phyloP scores from a whole-genome alignment of 2,329 filamentous ascomycete species.

The Ceratocystis alfenasii region DNA sequence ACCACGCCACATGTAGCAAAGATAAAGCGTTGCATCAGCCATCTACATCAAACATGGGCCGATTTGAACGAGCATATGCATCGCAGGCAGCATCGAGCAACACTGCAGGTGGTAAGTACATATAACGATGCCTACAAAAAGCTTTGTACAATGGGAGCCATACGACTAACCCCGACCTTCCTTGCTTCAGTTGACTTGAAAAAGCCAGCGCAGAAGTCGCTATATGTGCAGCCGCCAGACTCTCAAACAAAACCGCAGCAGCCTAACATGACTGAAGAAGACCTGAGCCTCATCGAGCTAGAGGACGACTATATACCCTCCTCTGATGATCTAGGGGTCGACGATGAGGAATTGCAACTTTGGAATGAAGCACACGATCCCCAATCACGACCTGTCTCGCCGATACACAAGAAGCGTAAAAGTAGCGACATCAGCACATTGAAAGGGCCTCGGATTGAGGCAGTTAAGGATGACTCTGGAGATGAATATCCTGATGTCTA shows the following conservation, averaged over 20 bases:
- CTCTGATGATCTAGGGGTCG: slow-evolving; percentile 30
- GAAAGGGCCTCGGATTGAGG: neutral
- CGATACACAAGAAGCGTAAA: slow-evolving; percentile 41
- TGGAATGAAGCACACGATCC: slow-evolving; percentile 36
- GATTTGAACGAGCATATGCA: slow-evolving; percentile 20
- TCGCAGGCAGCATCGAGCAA: slow-evolving; percentile 17
- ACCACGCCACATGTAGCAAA: neutral
- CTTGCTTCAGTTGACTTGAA: neutral
- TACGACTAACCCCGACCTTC: neutral
- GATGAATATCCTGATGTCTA: slow-evolving; percentile 45
- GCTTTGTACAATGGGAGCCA: neutral
- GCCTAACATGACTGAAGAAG: neutral
- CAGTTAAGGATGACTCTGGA: slow-evolving; percentile 29
- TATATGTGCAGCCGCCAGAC: neutral
- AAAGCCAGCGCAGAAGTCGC: neutral
- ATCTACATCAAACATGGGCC: slow-evolving; percentile 13
- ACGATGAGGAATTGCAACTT: slow-evolving; percentile 30
- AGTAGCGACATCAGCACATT: slow-evolving; percentile 35
- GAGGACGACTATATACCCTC: slow-evolving; percentile 31
- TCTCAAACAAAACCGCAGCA: neutral
- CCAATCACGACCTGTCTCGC: slow-evolving; percentile 31
- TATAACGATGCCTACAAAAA: neutral
- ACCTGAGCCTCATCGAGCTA: slow-evolving; percentile 29
- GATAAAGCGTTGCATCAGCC: neutral
- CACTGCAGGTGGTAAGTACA: slow-evolving; percentile 10